These are phyloP conservation scores for Fragaria vesca DNA, from an alignment of 306 rosid species.

Conservation along the genomic window DNA sequence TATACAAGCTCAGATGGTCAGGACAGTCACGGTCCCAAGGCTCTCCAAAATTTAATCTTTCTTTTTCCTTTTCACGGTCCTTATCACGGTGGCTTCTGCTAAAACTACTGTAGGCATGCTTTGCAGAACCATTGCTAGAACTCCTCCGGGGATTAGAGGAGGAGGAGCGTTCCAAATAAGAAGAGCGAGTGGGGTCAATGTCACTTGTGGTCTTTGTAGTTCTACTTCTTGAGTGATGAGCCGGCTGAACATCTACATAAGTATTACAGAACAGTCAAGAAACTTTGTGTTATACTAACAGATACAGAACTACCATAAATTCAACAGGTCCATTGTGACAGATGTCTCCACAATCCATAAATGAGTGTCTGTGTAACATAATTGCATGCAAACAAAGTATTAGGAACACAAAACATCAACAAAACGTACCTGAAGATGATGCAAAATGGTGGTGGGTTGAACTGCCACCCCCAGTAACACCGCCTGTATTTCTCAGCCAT, in stretches of 20 bases:
- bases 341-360: neutral
- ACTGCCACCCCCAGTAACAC: conserved; percentile 80
- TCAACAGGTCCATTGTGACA: neutral
- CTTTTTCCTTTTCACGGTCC: conserved; percentile 95
- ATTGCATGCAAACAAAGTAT: neutral
- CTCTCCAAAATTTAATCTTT: conserved; percentile 60
- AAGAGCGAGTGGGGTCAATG: conserved; percentile 71
- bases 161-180: conserved; percentile 75
- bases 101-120: conserved; percentile 95
- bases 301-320: neutral
- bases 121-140: conserved; percentile 79
- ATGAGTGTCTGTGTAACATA: neutral
- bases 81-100: conserved; percentile 90
- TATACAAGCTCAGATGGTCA: conserved; percentile 60
- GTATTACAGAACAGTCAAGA: conserved; percentile 20
- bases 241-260: conserved; percentile 57
- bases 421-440: conserved; percentile 61
- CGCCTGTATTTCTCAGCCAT: conserved; percentile 96
- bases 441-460: conserved; percentile 90
- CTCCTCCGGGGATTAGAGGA: conserved; percentile 77
- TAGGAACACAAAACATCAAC: neutral
- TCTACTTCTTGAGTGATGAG: conserved; percentile 63
- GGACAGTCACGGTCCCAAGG: conserved; percentile 74
- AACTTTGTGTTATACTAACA: neutral
- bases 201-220: conserved; percentile 58